Percentiles rank a stretch among this genome's conserved stretches.
Evolutionary conservation across 352 stramenopile species (phyloP).

Genomic region (Elongisporangium anandrum): DNA sequence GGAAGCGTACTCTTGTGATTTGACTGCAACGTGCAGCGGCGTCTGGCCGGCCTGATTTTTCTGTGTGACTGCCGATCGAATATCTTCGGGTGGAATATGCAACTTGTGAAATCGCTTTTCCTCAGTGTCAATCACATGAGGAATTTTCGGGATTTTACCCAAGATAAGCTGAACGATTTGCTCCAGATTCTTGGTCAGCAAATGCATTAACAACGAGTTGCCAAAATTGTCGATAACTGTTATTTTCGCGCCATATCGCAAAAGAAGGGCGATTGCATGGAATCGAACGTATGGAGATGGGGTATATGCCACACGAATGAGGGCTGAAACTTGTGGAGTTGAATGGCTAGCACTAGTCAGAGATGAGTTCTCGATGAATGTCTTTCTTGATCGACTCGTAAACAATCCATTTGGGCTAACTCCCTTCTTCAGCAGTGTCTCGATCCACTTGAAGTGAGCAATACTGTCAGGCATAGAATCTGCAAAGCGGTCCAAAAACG

Average conservation of each 20-base stretch:
- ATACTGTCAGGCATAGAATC: slow-evolving; percentile 15
- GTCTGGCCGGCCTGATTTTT: slow-evolving; percentile 41
- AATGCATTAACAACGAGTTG: slow-evolving; percentile 63
- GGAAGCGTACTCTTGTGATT: slow-evolving; percentile 50
- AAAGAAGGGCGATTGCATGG: slow-evolving; percentile 37
- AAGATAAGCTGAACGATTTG: slow-evolving; percentile 38
- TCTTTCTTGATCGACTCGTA: slow-evolving; percentile 13
- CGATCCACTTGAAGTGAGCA: slow-evolving; percentile 34
- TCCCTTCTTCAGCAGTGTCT: slow-evolving; percentile 53
- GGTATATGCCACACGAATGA: slow-evolving; percentile 46
- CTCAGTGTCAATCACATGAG: slow-evolving; percentile 23
- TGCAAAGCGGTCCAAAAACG: slow-evolving; percentile 56
- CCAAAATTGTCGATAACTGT: slow-evolving; percentile 35
- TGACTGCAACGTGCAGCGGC: slow-evolving; percentile 54
- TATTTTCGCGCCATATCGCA: slow-evolving; percentile 59
- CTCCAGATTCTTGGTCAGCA: slow-evolving; percentile 43
- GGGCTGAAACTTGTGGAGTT: slow-evolving; percentile 23
- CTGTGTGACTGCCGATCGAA: slow-evolving; percentile 36
- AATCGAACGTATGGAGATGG: slow-evolving; percentile 22
- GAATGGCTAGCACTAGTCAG: slow-evolving; percentile 16
- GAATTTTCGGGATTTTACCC: slow-evolving; percentile 36
- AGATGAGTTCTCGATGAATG: slow-evolving; percentile 39
- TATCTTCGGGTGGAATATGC: slow-evolving; percentile 33
- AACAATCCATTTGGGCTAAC: slow-evolving; percentile 48
- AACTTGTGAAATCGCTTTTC: slow-evolving; percentile 31